Base-by-base conservation (phyloP, 805 yeast genomes). In the Ogataea pini region DNA sequence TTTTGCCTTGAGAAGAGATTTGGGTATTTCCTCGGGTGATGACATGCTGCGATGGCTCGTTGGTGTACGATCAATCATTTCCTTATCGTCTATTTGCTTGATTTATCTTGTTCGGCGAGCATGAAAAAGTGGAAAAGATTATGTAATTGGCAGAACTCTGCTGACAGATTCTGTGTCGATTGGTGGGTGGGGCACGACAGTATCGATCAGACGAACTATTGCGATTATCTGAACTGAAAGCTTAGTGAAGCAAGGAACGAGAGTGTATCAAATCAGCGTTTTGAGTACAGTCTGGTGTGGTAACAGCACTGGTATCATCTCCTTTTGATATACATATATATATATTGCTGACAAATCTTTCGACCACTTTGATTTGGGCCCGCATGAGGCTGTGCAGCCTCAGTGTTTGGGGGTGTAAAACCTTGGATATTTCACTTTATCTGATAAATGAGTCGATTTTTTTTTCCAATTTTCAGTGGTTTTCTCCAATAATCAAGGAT, bases 381-480 rank as follows among this genome's bases (percentile, higher is more conserved):
- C 9, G 52, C 13, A 44, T 46, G 51, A 58, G 59, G 41, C 14
- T 55, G 1, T n/a, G 51, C n/a, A 57, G 64, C 62, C 53, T 44
- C 27, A 28, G 49, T 24, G 40, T 48, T n/a, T 47, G 50, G 45
- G 54, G 55, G 49, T 41, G 50, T 28, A 45, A 52, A 38, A 53
- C 49, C n/a, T 17, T 6, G 14, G 12, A 19, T 18, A 43, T 71
- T 72, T 47, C 85, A 83, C 63, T 70, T 80, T 48, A 73, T 77
- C 41, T 71, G 25, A 22, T 22, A 22, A 85, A 59, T 74, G 88
- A 65, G 79, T 82, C 14, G 80, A 80, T 43, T 69, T 80, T 57
- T 79, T 77, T 66, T 14, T 16, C 16, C 82, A 82, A 56, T 64
- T 77, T 36, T 86, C 88, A 32, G 83, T 14, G 4, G 4, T 7